phyloP scores from a whole-genome alignment of 148 eudicot genomes.

The Vaccinium myrtillus region DNA sequence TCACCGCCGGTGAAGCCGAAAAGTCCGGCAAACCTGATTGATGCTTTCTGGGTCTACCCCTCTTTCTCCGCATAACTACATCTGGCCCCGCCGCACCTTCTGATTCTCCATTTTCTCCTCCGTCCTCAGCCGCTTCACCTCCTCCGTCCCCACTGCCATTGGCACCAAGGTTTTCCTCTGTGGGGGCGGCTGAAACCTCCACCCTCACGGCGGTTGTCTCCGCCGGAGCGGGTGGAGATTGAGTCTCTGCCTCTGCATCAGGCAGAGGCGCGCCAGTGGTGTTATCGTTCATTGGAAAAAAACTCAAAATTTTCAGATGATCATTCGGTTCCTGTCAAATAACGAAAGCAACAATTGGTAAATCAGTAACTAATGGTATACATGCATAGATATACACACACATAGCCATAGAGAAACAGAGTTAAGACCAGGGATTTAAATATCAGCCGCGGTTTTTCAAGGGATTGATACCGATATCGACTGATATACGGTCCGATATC shows the following conservation, averaged over 20 bases:
- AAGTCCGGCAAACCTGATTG: not conserved
- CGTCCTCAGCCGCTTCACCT: not conserved
- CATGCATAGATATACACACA: no score
- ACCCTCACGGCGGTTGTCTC: not conserved
- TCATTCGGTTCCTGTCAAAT: not conserved
- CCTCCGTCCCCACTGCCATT: not conserved
- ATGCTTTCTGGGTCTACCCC: not conserved
- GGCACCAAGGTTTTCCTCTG: not conserved
- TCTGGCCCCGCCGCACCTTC: not conserved
- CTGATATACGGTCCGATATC: no score
- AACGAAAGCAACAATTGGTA: not conserved
- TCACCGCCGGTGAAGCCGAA: not conserved
- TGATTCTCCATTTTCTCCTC: not conserved
- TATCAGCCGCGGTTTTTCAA: no score
- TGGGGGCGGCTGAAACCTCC: not conserved
- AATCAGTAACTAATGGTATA: not conserved
- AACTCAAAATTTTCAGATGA: not conserved
- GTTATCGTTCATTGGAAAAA: not conserved
- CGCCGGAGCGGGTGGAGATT: not conserved
- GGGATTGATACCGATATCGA: no score
- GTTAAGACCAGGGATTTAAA: no score
- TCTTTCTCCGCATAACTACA: not conserved
- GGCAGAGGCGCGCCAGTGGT: not conserved
- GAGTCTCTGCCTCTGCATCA: not conserved
- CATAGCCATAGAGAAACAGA: no score